phyloP scores from a whole-genome alignment of 2,329 filamentous ascomycete species.

The Zymoseptoria crescenta region DNA sequence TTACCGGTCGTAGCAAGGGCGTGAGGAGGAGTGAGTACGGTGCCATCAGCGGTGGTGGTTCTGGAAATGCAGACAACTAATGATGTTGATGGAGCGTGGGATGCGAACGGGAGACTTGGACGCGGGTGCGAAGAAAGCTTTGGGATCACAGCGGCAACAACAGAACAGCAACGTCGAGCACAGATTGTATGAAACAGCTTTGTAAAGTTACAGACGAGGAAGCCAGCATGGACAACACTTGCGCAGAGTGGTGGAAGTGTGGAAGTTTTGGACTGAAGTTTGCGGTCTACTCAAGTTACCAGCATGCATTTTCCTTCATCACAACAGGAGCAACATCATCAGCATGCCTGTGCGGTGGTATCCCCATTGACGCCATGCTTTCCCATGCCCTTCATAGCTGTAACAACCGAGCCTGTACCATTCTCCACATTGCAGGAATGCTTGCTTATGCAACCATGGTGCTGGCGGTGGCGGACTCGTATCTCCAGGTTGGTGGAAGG shows the following conservation, averaged over 20 bases:
- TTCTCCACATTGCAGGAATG: not conserved
- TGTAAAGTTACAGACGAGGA: no score
- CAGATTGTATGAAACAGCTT: not conserved
- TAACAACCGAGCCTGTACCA: constrained; percentile 6
- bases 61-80: not conserved
- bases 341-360: constrained; percentile 4
- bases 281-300: constrained; percentile 11
- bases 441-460: constrained; percentile 77
- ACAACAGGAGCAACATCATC: constrained; percentile 5
- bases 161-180: not conserved
- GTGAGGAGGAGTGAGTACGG: constrained; percentile 29
- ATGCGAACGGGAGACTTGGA: not conserved
- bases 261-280: constrained; percentile 13
- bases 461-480: constrained; percentile 94
- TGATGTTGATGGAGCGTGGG: not conserved
- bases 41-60: constrained; percentile 1
- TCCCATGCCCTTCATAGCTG: constrained; percentile 7
- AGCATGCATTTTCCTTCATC: constrained; percentile 10
- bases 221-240: no score
- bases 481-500: constrained; percentile 91
- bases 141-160: not conserved
- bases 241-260: no score
- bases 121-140: not conserved
- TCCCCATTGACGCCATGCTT: constrained; percentile 19
- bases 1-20: constrained; percentile 53